Evolutionary conservation across 257 asterid species (phyloP), one percentile per base, ranked within the genome.

Genomic region (Thymus mandschuricus): DNA sequence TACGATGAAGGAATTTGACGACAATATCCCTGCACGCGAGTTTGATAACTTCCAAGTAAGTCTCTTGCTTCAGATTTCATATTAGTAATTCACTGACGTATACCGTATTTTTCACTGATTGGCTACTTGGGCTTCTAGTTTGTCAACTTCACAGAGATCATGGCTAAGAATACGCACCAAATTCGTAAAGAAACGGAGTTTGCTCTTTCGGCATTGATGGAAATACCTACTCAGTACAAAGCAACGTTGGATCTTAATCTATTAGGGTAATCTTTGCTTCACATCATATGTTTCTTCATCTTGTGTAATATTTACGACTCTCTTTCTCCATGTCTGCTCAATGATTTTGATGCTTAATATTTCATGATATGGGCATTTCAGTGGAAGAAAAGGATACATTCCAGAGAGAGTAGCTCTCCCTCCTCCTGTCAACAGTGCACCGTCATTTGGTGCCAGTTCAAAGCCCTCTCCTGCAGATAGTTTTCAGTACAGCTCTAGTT

Each of bases 191-290:
- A 92, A 85, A 88, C 97, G 0, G 91, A 90, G 78, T 92, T 92
- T 82, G 97, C 98, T 59, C 96, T 92, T 64, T 69, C 97, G 8
- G 90, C 98, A 28, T 83, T 92, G 80, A 92, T 92, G 98, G 98
- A 92, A 82, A 87, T 92, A 38, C 98, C 97, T 61, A 38, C 91
- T 28, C 98, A 92, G 71, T 92, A 86, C 76, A 92, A 88, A 81
- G 98, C 98, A 28, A 86, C 97, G 3, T 57, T 90, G 76, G 91
- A 86, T 85, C 92, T 92, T 45, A 81, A 84, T 81, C 38, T 90
- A 75, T 80, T 90, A 80, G 98, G 98, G 98, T 91, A 91, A 79
- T 38, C 38, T 64, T 56, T 56, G 12, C 35, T 60, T 56, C 55
- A 6, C 48, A 11, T 54, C 35, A 3, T 3, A 30, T 52, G 62